Evolutionary conservation across 352 stramenopile genomes (phyloP).

Genomic region (Globisporangium recalcitrans): DNA sequence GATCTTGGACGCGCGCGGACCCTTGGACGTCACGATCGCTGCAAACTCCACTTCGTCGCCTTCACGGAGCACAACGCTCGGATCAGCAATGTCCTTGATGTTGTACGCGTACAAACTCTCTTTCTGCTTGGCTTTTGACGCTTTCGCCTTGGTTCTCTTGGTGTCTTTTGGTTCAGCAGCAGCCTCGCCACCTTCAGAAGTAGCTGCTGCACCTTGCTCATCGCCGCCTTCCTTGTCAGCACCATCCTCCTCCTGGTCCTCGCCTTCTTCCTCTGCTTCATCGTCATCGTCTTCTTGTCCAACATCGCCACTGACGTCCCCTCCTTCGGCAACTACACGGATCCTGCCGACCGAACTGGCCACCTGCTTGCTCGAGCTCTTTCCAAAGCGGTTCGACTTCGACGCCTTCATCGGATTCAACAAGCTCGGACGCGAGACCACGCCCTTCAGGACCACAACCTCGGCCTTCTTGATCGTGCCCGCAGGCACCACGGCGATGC

Average conservation of each 20-base stretch:
- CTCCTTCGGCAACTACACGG: slow-evolving; percentile 17
- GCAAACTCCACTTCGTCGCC: slow-evolving; percentile 72
- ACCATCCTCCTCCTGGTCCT: slow-evolving; percentile 20
- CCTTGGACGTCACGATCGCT: slow-evolving; percentile 38
- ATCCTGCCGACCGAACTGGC: slow-evolving; percentile 56
- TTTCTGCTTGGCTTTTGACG: slow-evolving; percentile 10
- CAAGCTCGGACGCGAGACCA: slow-evolving; percentile 63
- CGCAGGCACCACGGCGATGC: slow-evolving; percentile 41
- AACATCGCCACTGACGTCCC: slow-evolving; percentile 12
- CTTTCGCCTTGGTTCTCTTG: slow-evolving; percentile 18
- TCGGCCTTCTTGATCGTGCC: slow-evolving; percentile 58
- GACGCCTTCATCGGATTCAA: slow-evolving; percentile 39
- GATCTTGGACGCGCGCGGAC: slow-evolving; percentile 47
- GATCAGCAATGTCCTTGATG: slow-evolving; percentile 61
- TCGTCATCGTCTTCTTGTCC: slow-evolving; percentile 9
- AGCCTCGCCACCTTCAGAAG: slow-evolving; percentile 12
- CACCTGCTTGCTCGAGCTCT: slow-evolving; percentile 31
- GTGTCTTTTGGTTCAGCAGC: neutral
- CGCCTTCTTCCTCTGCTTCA: slow-evolving; percentile 21
- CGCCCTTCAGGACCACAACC: slow-evolving; percentile 28
- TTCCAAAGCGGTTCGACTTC: slow-evolving; percentile 26
- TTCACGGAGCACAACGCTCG: slow-evolving; percentile 49
- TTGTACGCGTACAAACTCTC: slow-evolving; percentile 49
- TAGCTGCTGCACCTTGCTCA: neutral
- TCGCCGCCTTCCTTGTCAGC: slow-evolving; percentile 11